Percentiles rank a stretch among this genome's conserved stretches.
phyloP scores from a whole-genome alignment of 2,329 filamentous ascomycete genomes.

The Exophiala dermatitidis region DNA sequence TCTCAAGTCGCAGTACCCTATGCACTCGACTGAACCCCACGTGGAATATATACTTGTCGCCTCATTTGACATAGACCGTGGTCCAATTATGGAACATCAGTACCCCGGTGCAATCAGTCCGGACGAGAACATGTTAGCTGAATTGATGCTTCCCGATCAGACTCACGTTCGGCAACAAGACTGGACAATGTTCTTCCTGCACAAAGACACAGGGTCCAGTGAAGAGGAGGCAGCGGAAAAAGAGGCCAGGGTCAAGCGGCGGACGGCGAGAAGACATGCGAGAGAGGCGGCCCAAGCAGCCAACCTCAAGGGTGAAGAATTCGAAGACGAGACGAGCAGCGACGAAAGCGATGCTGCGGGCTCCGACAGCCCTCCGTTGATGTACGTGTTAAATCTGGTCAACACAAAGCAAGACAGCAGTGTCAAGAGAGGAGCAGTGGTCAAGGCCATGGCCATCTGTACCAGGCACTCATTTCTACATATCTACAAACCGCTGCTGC shows the following conservation, averaged over 20 bases:
- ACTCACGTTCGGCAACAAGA: conserved; percentile 91
- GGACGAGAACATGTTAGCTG: conserved; percentile 95
- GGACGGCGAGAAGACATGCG: conserved; percentile 32
- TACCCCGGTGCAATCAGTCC: conserved; percentile 92
- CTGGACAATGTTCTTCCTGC: conserved; percentile 98
- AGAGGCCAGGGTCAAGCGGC: conserved; percentile 38
- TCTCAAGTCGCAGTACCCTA: conserved; percentile 67
- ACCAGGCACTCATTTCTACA: conserved; percentile 95
- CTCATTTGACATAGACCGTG: conserved; percentile 92
- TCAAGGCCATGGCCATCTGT: conserved; percentile 98
- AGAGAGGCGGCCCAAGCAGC: conserved; percentile 34
- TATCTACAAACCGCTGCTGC: conserved; percentile 94
- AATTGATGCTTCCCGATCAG: conserved; percentile 97
- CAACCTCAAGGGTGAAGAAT: conserved; percentile 43
- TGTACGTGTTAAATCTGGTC: conserved; percentile 94
- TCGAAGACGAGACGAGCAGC: conserved; percentile 36
- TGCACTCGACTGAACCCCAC: conserved; percentile 75
- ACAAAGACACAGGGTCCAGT: conserved; percentile 82
- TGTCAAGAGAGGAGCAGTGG: conserved; percentile 67
- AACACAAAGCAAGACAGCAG: conserved; percentile 88
- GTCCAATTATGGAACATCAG: conserved; percentile 97
- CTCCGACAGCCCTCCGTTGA: conserved; percentile 78
- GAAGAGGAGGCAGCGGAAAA: conserved; percentile 61
- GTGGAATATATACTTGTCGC: conserved; percentile 98
- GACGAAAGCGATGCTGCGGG: conserved; percentile 59